phyloP scores from a whole-genome alignment of 2,329 filamentous ascomycete genomes.

The Lachnellula suecica region DNA sequence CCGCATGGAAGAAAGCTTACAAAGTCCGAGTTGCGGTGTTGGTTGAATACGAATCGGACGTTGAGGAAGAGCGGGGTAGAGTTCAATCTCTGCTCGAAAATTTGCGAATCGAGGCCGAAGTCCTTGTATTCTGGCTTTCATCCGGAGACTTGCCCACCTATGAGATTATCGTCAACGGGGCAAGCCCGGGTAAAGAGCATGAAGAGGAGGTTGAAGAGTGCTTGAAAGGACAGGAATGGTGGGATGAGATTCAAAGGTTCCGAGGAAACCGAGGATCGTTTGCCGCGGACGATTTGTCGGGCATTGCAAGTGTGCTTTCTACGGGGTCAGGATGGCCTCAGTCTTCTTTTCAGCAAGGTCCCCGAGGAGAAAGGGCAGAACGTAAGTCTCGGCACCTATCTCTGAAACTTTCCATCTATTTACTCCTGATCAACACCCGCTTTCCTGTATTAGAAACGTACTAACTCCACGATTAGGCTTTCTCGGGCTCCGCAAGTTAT shows the following conservation, averaged over 20 bases:
- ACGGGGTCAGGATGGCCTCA: conserved; percentile 49
- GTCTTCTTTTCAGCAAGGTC: conserved; percentile 49
- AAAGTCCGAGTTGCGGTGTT: conserved; percentile 78
- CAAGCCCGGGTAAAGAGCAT: conserved; percentile 51
- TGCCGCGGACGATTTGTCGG: conserved; percentile 42
- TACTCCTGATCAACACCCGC: too few relatives aligned
- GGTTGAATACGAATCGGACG: conserved; percentile 83
- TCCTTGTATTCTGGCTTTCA: conserved; percentile 80
- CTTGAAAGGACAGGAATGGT: conserved; percentile 76
- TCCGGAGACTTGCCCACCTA: conserved; percentile 72
- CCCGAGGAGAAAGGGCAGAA: conserved; percentile 38
- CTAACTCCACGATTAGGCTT: too few relatives aligned
- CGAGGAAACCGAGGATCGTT: conserved; percentile 40
- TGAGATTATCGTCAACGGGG: conserved; percentile 75
- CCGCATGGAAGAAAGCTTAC: conserved; percentile 75
- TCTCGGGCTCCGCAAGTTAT: conserved; percentile 59
- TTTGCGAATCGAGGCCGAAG: conserved; percentile 75
- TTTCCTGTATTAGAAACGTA: too few relatives aligned
- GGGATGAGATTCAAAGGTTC: conserved; percentile 68
- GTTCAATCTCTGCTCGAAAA: conserved; percentile 76
- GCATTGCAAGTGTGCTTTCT: conserved; percentile 42
- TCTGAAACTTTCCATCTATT: too few relatives aligned
- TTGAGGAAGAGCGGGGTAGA: conserved; percentile 73
- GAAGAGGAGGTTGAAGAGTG: conserved; percentile 63
- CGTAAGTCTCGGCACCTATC: too few relatives aligned